Conservation (phyloP, 2,329 filamentous ascomycete species). For the Botrytis hyacinthi region DNA sequence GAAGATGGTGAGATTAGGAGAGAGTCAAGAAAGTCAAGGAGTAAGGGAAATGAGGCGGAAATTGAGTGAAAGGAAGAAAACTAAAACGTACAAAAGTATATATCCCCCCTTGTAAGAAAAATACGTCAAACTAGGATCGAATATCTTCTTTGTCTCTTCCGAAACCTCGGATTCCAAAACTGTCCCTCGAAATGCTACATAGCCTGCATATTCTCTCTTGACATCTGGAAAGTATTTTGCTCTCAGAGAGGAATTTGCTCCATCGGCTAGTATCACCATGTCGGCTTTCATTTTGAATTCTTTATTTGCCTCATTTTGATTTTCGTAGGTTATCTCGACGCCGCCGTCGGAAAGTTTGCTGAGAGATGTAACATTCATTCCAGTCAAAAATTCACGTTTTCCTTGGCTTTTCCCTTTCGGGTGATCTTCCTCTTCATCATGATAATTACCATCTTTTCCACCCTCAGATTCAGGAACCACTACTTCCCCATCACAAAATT, state of each 20-base stretch:
- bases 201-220: constrained; percentile 30
- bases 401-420: neutral
- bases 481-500: constrained; percentile 8
- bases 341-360: neutral
- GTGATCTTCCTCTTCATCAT: neutral
- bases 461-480: neutral
- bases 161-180: constrained; percentile 43
- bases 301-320: neutral
- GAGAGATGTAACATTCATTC: neutral
- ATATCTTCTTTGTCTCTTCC: constrained; percentile 38
- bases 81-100: constrained; percentile 37
- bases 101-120: constrained; percentile 43
- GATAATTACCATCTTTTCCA: neutral
- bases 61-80: neutral
- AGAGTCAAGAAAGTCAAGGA: neutral
- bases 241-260: constrained; percentile 28
- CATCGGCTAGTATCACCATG: constrained; percentile 29
- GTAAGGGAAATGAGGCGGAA: neutral
- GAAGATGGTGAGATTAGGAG: neutral
- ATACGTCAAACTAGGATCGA: constrained; percentile 44
- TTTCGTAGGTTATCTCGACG: constrained; percentile 12
- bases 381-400: neutral
- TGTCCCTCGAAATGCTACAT: constrained; percentile 42
- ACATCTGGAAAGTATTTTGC: constrained; percentile 23
- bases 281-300: constrained; percentile 21